phyloP scores from a whole-genome alignment of 148 eudicot species.

The Vaccinium darrowii region DNA sequence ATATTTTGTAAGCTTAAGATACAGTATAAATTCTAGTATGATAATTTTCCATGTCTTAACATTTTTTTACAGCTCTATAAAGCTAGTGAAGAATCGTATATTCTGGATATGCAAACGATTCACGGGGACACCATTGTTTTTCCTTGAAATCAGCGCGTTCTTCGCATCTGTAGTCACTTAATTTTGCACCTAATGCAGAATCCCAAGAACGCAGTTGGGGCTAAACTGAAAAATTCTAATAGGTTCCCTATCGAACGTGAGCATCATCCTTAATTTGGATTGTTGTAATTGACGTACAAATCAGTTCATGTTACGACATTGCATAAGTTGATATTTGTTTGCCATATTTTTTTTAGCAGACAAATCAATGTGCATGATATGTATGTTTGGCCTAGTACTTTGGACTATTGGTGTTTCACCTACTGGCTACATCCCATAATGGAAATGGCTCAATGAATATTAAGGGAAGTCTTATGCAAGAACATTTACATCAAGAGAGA shows the following conservation, averaged over 20 bases:
- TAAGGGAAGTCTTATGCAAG: neutral
- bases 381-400: neutral
- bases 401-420: neutral
- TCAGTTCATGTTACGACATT: neutral
- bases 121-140: slow-evolving; percentile 23
- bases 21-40: no score
- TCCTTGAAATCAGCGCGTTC: slow-evolving; percentile 23
- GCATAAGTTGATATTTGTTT: neutral
- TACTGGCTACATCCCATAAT: no score
- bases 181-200: neutral
- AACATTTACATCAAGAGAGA: neutral
- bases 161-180: slow-evolving; percentile 14
- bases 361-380: neutral
- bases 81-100: slow-evolving; percentile 18
- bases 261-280: neutral
- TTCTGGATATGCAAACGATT: slow-evolving; percentile 22
- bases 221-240: neutral
- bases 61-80: slow-evolving; percentile 23
- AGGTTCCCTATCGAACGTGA: neutral
- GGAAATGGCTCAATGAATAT: neutral
- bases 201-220: neutral
- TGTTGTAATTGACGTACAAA: neutral
- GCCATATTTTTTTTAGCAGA: neutral
- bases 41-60: neutral
- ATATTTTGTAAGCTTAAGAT: neutral